These are phyloP conservation scores for Podospora anserina DNA, from an alignment of 495 filamentous ascomycete genomes.

Conservation along the genomic window DNA sequence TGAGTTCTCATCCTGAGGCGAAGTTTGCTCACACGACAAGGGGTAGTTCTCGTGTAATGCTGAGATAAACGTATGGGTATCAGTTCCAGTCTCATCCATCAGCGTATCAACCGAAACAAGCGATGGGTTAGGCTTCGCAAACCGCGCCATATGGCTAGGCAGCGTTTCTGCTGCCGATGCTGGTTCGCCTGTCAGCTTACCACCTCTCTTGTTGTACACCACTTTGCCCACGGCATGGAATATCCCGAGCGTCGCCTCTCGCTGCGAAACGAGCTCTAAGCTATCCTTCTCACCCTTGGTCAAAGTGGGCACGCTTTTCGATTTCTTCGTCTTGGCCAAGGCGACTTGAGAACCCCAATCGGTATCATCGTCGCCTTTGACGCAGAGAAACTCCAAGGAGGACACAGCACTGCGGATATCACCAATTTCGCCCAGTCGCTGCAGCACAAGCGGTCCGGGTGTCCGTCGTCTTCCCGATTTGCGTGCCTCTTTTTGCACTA, in stretches of 20 bases:
- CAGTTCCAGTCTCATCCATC: constrained; percentile 85
- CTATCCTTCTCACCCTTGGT: constrained; percentile 71
- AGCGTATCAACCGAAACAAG: constrained; percentile 71
- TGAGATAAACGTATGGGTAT: constrained; percentile 83
- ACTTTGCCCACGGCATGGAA: constrained; percentile 97
- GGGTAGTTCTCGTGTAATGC: constrained; percentile 94
- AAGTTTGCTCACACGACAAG: constrained; percentile 68
- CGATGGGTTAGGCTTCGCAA: constrained; percentile 61
- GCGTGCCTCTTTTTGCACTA: constrained; percentile 76
- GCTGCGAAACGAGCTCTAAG: constrained; percentile 70
- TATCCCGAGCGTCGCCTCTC: constrained; percentile 82
- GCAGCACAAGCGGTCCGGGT: constrained; percentile 68
- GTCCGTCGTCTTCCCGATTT: constrained; percentile 63
- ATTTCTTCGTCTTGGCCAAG: constrained; percentile 59
- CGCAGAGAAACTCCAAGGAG: constrained; percentile 83
- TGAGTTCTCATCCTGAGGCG: constrained; percentile 42
- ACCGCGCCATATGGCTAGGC: constrained; percentile 61
- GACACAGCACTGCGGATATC: constrained; percentile 90
- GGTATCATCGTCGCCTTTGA: constrained; percentile 63
- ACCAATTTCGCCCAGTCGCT: constrained; percentile 73
- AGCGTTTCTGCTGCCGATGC: constrained; percentile 44
- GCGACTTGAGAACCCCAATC: constrained; percentile 66
- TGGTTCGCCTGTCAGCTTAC: constrained; percentile 30
- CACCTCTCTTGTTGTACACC: constrained; percentile 84
- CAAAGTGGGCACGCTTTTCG: constrained; percentile 52